A percentile compares a stretch with the other conserved stretches of the same genome.
These are phyloP conservation scores for Tylopilus felleus DNA, from an alignment of 768 basidiomycete genomes.

Conservation along the genomic window DNA sequence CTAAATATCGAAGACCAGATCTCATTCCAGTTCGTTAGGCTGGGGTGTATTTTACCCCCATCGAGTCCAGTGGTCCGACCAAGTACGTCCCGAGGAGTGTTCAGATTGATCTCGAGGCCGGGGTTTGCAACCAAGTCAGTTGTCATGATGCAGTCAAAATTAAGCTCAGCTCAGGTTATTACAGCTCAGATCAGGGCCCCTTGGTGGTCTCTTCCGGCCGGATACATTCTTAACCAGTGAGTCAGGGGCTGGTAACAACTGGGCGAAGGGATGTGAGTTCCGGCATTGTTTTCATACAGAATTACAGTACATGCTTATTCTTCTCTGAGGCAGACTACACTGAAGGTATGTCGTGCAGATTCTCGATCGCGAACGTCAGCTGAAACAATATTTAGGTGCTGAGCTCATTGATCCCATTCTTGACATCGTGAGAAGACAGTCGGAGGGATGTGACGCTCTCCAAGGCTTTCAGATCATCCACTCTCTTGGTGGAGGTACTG, in stretches of 20 bases:
- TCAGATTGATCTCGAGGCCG: conserved; percentile 86
- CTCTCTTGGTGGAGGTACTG: conserved; percentile 90
- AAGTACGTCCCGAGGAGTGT: conserved; percentile 91
- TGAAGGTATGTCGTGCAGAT: conserved; percentile 54
- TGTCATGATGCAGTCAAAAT: background rate
- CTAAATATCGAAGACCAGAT: background rate
- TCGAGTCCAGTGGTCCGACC: conserved; percentile 45
- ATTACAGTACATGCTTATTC: conserved; percentile 17
- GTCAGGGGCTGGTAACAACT: conserved; percentile 83
- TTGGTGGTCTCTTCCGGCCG: conserved; percentile 79
- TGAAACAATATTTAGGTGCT: conserved; percentile 52
- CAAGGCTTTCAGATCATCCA: conserved; percentile 92
- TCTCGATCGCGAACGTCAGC: background rate
- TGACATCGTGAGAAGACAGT: conserved; percentile 75
- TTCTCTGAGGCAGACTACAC: conserved; percentile 63
- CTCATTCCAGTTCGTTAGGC: conserved; percentile 41
- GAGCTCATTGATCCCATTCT: conserved; percentile 87
- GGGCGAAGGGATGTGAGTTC: conserved; percentile 88
- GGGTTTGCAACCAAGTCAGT: conserved; percentile 76
- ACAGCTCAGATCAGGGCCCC: conserved; percentile 63
- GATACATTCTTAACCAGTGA: conserved; percentile 75
- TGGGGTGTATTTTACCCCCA: conserved; percentile 79
- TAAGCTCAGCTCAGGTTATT: conserved; percentile 2
- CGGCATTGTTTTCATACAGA: conserved; percentile 9
- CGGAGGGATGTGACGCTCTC: conserved; percentile 78